A percentile compares a stretch with the other conserved stretches of the same genome.
Evolutionary conservation across 2,329 filamentous ascomycete species (phyloP).

Genomic region (Dothideomycetes sp.): DNA sequence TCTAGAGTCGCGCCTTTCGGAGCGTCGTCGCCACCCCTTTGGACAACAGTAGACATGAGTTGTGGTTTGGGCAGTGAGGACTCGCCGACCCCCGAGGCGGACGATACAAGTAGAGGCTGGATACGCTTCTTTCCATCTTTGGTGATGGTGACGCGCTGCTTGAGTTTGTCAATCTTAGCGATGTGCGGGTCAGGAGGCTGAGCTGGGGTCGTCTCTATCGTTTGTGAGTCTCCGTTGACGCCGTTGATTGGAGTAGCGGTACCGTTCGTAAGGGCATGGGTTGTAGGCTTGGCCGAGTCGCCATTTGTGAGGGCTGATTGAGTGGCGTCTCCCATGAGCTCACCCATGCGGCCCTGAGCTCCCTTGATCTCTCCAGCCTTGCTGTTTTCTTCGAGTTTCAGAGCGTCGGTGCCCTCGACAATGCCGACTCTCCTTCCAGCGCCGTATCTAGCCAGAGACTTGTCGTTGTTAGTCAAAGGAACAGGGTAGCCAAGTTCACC

Average conservation of each 20-base stretch:
- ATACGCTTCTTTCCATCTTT: conserved; percentile 97
- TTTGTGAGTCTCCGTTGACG: conserved; percentile 21
- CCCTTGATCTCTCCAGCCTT: conserved; percentile 83
- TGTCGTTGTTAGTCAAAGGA: conserved; percentile 78
- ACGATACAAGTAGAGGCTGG: conserved; percentile 73
- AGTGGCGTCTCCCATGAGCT: conserved; percentile 79
- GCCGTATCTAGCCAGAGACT: conserved; percentile 84
- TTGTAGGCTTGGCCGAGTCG: conserved; percentile 12
- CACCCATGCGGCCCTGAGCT: conserved; percentile 91
- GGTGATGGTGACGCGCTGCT: conserved; percentile 85
- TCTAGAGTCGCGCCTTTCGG: conserved; percentile 71
- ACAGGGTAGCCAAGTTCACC: conserved; percentile 87
- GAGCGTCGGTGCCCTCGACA: conserved; percentile 79
- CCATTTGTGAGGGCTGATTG: conserved; percentile 32
- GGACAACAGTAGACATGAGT: conserved; percentile 59
- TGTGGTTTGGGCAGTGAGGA: conserved; percentile 84
- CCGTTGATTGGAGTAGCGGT: conserved; percentile 19
- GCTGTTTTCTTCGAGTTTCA: conserved; percentile 80
- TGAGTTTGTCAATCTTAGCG: conserved; percentile 57
- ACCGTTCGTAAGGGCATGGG: conserved; percentile 33
- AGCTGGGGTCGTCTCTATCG: conserved; percentile 37
- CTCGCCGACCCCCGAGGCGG: conserved; percentile 74
- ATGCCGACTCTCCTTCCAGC: conserved; percentile 82
- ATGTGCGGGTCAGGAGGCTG: conserved; percentile 40
- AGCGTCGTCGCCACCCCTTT: conserved; percentile 45